Conservation (phyloP, 345 rosid genomes). For the Gossypium anomalum region DNA sequence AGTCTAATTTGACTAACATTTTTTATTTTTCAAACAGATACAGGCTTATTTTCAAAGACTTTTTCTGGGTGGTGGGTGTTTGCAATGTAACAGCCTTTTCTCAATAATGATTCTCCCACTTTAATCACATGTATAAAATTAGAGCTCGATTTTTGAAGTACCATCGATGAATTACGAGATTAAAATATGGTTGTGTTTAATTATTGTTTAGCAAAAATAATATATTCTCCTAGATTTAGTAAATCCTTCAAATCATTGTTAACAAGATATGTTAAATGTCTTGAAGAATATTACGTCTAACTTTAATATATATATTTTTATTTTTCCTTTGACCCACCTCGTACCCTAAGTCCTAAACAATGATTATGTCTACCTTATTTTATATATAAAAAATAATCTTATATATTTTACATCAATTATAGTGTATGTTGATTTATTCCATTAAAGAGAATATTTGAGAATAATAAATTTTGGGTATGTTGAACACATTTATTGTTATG, state of each 20-base stretch:
- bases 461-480: rapidly evolving
- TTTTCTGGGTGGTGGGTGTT: neutral
- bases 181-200: neutral
- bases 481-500: rapidly evolving
- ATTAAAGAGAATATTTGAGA: too few relatives aligned
- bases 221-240: too few relatives aligned
- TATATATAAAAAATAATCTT: too few relatives aligned
- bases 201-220: neutral
- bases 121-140: neutral
- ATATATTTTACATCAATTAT: too few relatives aligned
- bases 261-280: neutral
- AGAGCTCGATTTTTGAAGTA: neutral
- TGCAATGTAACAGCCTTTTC: neutral
- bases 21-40: neutral
- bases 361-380: too few relatives aligned
- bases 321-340: too few relatives aligned
- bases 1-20: conserved; percentile 6
- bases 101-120: neutral
- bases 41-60: neutral
- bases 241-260: neutral
- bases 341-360: too few relatives aligned
- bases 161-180: neutral
- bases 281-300: neutral
- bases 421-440: too few relatives aligned
- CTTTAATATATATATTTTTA: too few relatives aligned